Conservation (phyloP, 805 yeast species). For the Saccharomycopsis oosterbeekiorum region DNA sequence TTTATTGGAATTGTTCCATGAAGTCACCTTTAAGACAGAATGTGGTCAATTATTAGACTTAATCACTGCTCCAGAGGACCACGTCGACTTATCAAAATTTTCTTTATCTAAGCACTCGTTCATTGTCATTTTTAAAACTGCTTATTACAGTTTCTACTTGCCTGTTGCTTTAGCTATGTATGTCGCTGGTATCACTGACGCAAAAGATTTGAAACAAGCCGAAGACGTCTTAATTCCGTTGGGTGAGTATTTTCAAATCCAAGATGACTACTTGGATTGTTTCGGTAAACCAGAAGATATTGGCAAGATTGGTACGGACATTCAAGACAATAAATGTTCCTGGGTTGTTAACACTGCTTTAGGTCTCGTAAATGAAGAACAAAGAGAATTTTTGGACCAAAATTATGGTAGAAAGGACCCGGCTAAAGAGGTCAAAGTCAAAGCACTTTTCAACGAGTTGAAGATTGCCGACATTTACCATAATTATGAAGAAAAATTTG, state of each 20-base stretch:
- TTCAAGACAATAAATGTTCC: conserved; percentile 95
- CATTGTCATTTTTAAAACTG: conserved; percentile 94
- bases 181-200: conserved; percentile 70
- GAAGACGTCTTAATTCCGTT: conserved; percentile 80
- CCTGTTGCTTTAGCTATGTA: conserved; percentile 97
- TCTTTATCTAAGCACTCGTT: conserved; percentile 85
- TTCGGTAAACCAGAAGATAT: conserved; percentile 96
- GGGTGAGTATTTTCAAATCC: conserved; percentile 98
- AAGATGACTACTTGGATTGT: conserved; percentile 94
- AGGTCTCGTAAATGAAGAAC: conserved; percentile 64
- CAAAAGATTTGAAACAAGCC: conserved; percentile 77
- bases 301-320: conserved; percentile 98
- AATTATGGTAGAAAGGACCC: conserved; percentile 85
- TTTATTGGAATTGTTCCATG: conserved; percentile 88
- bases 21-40: conserved; percentile 95
- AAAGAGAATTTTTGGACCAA: conserved; percentile 70
- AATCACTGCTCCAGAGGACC: conserved; percentile 95
- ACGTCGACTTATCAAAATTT: conserved; percentile 80
- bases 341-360: conserved; percentile 96
- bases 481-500: conserved; percentile 75
- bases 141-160: conserved; percentile 91
- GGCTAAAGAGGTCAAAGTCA: conserved; percentile 47
- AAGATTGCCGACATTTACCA: conserved; percentile 60
- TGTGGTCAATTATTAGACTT: conserved; percentile 92
- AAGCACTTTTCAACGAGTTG: conserved; percentile 63